These are phyloP conservation scores for Yamadazyma conglobata DNA, from an alignment of 1,139 yeast species.

Conservation along the genomic window DNA sequence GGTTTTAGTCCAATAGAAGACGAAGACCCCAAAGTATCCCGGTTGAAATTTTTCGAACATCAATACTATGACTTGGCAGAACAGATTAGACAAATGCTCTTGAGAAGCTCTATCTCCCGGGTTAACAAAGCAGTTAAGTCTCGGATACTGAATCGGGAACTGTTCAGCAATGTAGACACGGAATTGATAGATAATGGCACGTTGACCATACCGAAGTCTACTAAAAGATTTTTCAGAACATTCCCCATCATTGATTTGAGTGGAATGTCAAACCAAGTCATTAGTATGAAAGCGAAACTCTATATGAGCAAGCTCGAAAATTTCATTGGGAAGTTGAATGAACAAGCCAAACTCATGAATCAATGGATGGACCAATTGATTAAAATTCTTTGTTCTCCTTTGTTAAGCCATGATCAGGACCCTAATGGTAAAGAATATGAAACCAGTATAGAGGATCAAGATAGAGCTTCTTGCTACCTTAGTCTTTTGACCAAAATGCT, in stretches of 20 bases:
- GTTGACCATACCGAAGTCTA: constrained; percentile 29
- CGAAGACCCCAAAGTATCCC: constrained; percentile 1
- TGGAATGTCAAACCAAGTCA: constrained; percentile 15
- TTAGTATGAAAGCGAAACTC: constrained; percentile 20
- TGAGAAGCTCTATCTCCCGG: constrained; percentile 42
- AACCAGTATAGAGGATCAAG: constrained; percentile 70
- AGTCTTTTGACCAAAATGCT: constrained; percentile 57
- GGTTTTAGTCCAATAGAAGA: constrained; percentile 1
- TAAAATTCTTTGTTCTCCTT: constrained; percentile 42
- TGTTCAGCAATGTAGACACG: constrained; percentile 13
- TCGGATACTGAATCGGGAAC: constrained; percentile 25
- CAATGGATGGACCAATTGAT: constrained; percentile 49
- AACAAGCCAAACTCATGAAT: constrained; percentile 56
- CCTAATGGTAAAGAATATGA: constrained; percentile 81
- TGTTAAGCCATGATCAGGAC: constrained; percentile 41
- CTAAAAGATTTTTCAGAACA: constrained; percentile 30
- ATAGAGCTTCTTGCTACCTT: constrained; percentile 59
- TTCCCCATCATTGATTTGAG: constrained; percentile 27
- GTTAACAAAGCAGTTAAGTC: constrained; percentile 26
- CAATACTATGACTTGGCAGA: constrained; percentile 65
- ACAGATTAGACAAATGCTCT: constrained; percentile 47
- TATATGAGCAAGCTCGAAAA: constrained; percentile 20
- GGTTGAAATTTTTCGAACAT: constrained; percentile 22
- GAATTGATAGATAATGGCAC: constrained; percentile 29
- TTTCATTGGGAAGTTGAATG: constrained; percentile 42